Conservation (phyloP, 768 basidiomycete genomes). For the Phlebiopsis flavidoalba region DNA sequence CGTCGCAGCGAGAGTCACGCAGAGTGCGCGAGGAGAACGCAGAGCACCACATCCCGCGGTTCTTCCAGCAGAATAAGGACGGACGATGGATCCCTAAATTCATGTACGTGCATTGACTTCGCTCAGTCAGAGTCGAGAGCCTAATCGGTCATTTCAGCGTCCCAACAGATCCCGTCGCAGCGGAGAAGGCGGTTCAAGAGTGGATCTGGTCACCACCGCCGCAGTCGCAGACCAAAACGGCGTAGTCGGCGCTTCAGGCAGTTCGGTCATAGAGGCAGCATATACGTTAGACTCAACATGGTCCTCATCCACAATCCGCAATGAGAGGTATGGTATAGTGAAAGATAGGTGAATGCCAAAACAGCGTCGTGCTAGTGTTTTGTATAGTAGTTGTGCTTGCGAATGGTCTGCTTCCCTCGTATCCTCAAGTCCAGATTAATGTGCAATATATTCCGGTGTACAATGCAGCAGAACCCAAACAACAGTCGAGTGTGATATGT, state of each 20-base stretch:
- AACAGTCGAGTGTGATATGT: neutral
- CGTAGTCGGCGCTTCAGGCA: neutral
- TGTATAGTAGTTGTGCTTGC: constrained; percentile 2
- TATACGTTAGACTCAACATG: constrained; percentile 2
- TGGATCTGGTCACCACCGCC: constrained; percentile 64
- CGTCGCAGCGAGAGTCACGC: constrained; percentile 78
- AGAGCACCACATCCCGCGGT: constrained; percentile 64
- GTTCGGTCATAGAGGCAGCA: neutral
- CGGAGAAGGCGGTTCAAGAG: constrained; percentile 58
- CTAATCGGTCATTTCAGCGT: constrained; percentile 39
- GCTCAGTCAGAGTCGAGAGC: constrained; percentile 3
- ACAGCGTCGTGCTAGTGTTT: neutral
- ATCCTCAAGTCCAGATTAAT: constrained; percentile 16
- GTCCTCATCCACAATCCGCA: neutral
- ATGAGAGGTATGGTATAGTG: neutral
- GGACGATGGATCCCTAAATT: constrained; percentile 85
- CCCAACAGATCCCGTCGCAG: constrained; percentile 63
- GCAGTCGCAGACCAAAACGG: neutral
- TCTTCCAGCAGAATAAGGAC: constrained; percentile 64
- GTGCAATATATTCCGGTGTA: constrained; percentile 19
- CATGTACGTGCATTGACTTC: constrained; percentile 41
- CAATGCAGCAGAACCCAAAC: constrained; percentile 3
- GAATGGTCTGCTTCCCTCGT: neutral
- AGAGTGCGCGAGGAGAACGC: constrained; percentile 71
- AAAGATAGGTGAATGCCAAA: neutral